A percentile compares a stretch with the other conserved stretches of the same genome.
Conservation (phyloP, 2,329 filamentous ascomycete genomes). For the Colletotrichum cereale region DNA sequence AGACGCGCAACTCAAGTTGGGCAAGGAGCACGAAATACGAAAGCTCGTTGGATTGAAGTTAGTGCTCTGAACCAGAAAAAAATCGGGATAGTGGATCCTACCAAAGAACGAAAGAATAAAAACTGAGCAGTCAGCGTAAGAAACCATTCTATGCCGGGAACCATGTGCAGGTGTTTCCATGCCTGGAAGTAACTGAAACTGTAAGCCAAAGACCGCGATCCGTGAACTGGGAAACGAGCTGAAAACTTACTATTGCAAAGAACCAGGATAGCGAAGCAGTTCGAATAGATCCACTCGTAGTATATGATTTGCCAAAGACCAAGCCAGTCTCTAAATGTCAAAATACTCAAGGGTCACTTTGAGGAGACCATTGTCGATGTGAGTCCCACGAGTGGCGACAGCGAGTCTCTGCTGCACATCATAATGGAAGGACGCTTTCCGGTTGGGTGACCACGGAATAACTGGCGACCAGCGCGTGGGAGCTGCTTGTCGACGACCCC, state of each 20-base stretch:
- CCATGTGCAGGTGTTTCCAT: background rate
- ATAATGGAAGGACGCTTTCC: constrained; percentile 7
- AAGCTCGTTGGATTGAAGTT: background rate
- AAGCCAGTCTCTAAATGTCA: background rate
- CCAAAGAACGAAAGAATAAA: background rate
- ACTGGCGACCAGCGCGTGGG: constrained; percentile 15
- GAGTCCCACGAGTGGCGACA: background rate
- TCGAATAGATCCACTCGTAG: background rate
- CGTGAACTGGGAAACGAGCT: too few relatives aligned
- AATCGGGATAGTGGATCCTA: background rate
- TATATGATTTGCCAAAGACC: background rate
- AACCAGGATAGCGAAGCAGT: background rate
- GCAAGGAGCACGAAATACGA: background rate
- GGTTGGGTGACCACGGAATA: constrained; percentile 13
- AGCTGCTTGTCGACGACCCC: background rate
- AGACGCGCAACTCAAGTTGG: background rate
- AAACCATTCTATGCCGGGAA: background rate
- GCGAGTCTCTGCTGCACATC: background rate
- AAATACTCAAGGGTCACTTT: background rate
- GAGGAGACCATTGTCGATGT: constrained; percentile 6
- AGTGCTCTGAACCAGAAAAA: background rate
- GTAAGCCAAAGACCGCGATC: background rate
- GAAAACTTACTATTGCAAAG: background rate
- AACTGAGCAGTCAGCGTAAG: background rate
- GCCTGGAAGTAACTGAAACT: background rate